A percentile compares a stretch with the other conserved stretches of the same genome.
These are phyloP conservation scores for Xerophyta viscosa DNA, from an alignment of 106 monocot genomes.

Conservation along the genomic window DNA sequence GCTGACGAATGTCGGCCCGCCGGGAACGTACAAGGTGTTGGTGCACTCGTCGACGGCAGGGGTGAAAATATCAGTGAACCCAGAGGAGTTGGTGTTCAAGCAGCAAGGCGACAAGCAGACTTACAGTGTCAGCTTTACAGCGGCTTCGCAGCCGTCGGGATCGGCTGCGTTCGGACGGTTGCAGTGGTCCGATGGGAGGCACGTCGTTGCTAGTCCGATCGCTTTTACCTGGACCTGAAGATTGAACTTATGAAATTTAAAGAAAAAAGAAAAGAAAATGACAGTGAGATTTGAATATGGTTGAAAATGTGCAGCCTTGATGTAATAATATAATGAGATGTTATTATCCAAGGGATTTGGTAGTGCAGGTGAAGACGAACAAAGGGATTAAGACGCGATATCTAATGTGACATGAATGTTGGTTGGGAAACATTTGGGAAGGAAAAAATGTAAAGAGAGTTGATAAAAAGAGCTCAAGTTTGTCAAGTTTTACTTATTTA, in stretches of 20 bases:
- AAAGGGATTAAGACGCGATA: too few relatives aligned
- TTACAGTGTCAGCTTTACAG: constrained; percentile 62
- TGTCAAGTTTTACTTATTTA: neutral
- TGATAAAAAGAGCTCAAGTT: neutral
- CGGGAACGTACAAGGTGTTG: constrained; percentile 46
- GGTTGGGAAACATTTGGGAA: neutral
- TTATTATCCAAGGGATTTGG: neutral
- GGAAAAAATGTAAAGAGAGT: neutral
- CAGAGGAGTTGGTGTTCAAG: constrained; percentile 47
- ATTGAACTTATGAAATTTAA: neutral
- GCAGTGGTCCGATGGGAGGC: constrained; percentile 70
- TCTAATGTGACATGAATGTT: neutral
- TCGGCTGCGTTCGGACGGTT: constrained; percentile 51
- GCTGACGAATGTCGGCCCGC: constrained; percentile 37
- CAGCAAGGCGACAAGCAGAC: constrained; percentile 59
- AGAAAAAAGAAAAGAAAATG: too few relatives aligned
- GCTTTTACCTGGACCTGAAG: constrained; percentile 80
- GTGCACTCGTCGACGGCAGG: constrained; percentile 16
- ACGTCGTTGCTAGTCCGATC: constrained; percentile 70
- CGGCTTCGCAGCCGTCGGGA: constrained; percentile 62
- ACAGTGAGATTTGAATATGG: too few relatives aligned
- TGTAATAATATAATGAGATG: neutral
- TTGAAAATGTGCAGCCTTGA: too few relatives aligned
- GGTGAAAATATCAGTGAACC: constrained; percentile 54
- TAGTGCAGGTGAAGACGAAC: neutral